These are phyloP conservation scores for Candida montana DNA, from an alignment of 805 yeast genomes.

Conservation along the genomic window DNA sequence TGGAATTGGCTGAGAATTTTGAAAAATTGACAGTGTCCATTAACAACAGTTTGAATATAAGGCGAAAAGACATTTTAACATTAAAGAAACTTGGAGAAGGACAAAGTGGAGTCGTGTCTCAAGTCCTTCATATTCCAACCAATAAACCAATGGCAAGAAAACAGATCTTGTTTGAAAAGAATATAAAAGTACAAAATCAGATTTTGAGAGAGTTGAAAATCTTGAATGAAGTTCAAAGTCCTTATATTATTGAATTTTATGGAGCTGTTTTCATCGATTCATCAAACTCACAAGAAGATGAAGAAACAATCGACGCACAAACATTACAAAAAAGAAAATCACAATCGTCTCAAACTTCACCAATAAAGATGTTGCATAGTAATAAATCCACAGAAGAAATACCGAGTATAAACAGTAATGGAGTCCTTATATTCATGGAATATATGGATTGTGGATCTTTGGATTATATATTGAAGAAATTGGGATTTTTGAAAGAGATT, in stretches of 20 bases:
- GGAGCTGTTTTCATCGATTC: conserved; percentile 74
- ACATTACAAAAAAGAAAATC: conserved; percentile 1
- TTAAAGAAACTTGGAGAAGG: conserved; percentile 85
- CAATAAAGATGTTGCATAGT: background rate
- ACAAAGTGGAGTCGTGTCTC: conserved; percentile 87
- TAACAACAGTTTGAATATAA: conserved; percentile 47
- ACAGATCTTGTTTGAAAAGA: conserved; percentile 78
- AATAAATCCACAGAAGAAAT: conserved; percentile 16
- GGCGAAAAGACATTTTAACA: conserved; percentile 64
- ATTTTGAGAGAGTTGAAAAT: conserved; percentile 84
- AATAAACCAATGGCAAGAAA: conserved; percentile 88
- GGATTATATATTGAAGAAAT: conserved; percentile 62
- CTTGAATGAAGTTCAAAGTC: conserved; percentile 82
- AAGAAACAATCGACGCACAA: conserved; percentile 1
- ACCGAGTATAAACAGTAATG: conserved; percentile 35
- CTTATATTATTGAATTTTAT: conserved; percentile 81
- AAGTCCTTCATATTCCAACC: conserved; percentile 84
- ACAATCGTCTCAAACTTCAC: conserved; percentile 1
- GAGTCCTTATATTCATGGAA: conserved; percentile 91
- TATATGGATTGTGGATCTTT: conserved; percentile 93
- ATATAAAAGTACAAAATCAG: conserved; percentile 72
- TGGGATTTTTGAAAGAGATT: conserved; percentile 61
- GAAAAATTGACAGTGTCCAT: conserved; percentile 48
- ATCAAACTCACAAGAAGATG: conserved; percentile 3
- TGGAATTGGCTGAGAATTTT: conserved; percentile 36